Percentiles rank a stretch among this genome's conserved stretches.
Conservation (phyloP, 108 stramenopile species). For the Discostella pseudostelligera region DNA sequence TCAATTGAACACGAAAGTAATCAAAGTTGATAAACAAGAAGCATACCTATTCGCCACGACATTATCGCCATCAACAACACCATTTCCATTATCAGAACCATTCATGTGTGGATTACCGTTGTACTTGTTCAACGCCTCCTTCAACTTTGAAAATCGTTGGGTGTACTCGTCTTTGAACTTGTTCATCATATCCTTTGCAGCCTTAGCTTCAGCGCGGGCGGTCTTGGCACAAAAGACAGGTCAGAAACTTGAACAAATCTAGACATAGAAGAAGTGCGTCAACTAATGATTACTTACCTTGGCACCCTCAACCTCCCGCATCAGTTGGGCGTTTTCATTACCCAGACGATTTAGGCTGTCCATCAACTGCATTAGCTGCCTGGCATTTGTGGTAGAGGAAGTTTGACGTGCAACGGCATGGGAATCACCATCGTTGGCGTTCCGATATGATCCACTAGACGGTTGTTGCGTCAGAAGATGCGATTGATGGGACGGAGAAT, state of each 20-base stretch:
- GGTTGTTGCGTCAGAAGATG: neutral
- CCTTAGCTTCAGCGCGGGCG: slow-evolving; percentile 72
- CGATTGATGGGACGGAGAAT: slow-evolving; percentile 13
- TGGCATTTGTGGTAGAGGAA: slow-evolving; percentile 54
- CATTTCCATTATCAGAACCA: slow-evolving; percentile 2
- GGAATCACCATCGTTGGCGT: neutral
- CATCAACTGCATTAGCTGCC: slow-evolving; percentile 85
- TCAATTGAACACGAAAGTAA: neutral
- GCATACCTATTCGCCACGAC: slow-evolving; percentile 54
- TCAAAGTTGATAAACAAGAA: neutral
- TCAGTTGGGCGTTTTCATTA: slow-evolving; percentile 79
- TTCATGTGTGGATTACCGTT: slow-evolving; percentile 33
- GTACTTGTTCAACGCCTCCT: slow-evolving; percentile 72
- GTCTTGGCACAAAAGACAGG: too few species aligned
- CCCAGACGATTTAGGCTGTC: slow-evolving; percentile 82
- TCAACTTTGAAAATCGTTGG: slow-evolving; percentile 61
- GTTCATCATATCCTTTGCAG: slow-evolving; percentile 71
- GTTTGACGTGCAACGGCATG: slow-evolving; percentile 1
- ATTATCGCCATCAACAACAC: slow-evolving; percentile 30
- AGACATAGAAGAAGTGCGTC: too few species aligned
- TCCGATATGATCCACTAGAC: neutral
- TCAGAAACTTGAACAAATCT: too few species aligned
- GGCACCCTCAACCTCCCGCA: slow-evolving; percentile 80
- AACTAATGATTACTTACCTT: too few species aligned
- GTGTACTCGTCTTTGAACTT: slow-evolving; percentile 71